Conservation (phyloP, 2,329 filamentous ascomycete genomes). For the Sclerotinia subarctica region DNA sequence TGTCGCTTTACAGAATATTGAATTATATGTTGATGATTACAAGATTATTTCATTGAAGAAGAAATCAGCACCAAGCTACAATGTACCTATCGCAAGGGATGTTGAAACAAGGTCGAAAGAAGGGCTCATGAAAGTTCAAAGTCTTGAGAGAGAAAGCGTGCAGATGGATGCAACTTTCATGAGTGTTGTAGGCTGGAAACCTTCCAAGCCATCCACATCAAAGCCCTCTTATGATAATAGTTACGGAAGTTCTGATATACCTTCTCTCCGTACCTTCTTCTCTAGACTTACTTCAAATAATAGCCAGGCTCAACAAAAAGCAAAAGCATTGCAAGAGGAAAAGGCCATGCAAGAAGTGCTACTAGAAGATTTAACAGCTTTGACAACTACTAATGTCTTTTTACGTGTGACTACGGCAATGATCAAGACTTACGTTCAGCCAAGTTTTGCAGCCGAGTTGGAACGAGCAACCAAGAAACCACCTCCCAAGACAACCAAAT, state of each 20-base stretch:
- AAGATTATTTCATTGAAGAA: conserved; percentile 76
- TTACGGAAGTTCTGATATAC: conserved; percentile 52
- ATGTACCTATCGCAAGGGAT: conserved; percentile 71
- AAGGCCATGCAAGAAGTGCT: conserved; percentile 59
- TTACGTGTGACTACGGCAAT: conserved; percentile 81
- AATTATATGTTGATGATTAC: conserved; percentile 88
- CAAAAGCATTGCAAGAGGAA: conserved; percentile 61
- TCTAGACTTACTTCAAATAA: conserved; percentile 64
- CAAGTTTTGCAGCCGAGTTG: conserved; percentile 75
- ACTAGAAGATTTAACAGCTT: conserved; percentile 67
- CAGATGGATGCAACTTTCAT: conserved; percentile 92
- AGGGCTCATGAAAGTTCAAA: conserved; percentile 78
- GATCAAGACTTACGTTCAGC: conserved; percentile 71
- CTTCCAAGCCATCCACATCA: conserved; percentile 43
- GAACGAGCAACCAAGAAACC: conserved; percentile 97
- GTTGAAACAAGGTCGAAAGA: conserved; percentile 81
- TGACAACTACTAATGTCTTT: conserved; percentile 77
- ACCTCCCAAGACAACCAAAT: conserved; percentile 79
- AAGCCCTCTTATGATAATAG: conserved; percentile 33
- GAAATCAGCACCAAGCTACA: conserved; percentile 74
- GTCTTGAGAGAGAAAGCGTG: conserved; percentile 79
- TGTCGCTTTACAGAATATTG: conserved; percentile 81
- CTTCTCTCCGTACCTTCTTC: conserved; percentile 76
- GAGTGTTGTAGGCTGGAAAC: conserved; percentile 82
- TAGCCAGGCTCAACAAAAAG: conserved; percentile 49